Conservation (phyloP, 2,329 filamentous ascomycete genomes). For the Dothistroma pini region DNA sequence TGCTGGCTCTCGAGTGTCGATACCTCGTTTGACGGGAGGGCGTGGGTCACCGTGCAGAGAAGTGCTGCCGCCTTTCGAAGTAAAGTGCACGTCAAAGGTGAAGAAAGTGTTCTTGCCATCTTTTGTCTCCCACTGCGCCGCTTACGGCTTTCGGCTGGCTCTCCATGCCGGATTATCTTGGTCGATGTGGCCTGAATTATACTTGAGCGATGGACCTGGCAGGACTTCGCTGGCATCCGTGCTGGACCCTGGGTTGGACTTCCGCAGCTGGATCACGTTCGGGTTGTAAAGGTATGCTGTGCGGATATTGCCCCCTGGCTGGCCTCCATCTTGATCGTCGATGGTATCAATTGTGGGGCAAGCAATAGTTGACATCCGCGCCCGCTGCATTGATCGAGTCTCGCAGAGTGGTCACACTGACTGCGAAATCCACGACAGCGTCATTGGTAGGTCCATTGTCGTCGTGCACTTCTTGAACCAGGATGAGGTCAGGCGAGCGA, state of each 20-base stretch:
- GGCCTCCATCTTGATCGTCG: slow-evolving; percentile 61
- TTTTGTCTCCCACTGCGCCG: slow-evolving; percentile 61
- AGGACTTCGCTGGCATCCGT: slow-evolving; percentile 57
- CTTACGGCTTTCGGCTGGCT: slow-evolving; percentile 63
- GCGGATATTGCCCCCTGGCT: slow-evolving; percentile 69
- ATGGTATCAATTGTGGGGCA: slow-evolving; percentile 57
- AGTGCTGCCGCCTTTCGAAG: slow-evolving; percentile 63
- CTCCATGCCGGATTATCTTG: slow-evolving; percentile 58
- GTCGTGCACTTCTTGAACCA: slow-evolving; percentile 70
- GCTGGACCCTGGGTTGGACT: slow-evolving; percentile 54
- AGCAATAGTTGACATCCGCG: slow-evolving; percentile 55
- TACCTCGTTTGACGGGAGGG: slow-evolving; percentile 63
- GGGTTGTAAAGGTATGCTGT: slow-evolving; percentile 66
- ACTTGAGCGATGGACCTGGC: slow-evolving; percentile 56
- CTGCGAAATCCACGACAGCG: slow-evolving; percentile 54
- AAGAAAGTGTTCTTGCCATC: slow-evolving; percentile 58
- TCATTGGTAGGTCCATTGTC: slow-evolving; percentile 60
- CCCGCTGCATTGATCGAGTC: slow-evolving; percentile 48
- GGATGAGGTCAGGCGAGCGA: slow-evolving; percentile 61
- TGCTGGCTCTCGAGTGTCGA: slow-evolving; percentile 57
- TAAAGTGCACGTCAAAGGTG: slow-evolving; percentile 68
- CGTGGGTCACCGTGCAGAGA: slow-evolving; percentile 62
- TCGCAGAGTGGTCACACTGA: slow-evolving; percentile 56
- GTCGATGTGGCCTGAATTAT: slow-evolving; percentile 67
- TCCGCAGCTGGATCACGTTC: slow-evolving; percentile 55